These are phyloP conservation scores for Camellia lanceoleosa DNA, from an alignment of 148 eudicot species.

Conservation along the genomic window DNA sequence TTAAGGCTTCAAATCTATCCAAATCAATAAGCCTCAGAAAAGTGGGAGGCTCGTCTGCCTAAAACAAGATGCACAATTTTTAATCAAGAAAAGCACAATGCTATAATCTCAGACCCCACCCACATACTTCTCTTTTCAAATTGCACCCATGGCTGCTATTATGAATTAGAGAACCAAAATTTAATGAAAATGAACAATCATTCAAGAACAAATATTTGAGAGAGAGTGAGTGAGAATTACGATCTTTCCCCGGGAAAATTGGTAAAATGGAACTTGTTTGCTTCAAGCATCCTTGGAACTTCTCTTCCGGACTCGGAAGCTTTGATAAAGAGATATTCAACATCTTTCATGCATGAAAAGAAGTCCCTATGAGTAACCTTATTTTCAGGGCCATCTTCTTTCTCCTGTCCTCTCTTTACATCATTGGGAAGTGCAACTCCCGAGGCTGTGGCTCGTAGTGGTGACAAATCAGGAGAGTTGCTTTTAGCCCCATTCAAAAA, in stretches of 20 bases:
- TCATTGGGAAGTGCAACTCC: conserved; percentile 40
- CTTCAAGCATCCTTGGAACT: conserved; percentile 95
- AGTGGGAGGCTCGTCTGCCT: not conserved
- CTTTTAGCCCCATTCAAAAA: conserved; percentile 37
- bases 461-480: conserved; percentile 65
- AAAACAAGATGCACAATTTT: too few relatives aligned
- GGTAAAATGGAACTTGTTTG: conserved; percentile 88
- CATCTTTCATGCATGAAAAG: conserved; percentile 65
- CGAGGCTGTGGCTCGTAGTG: conserved; percentile 51
- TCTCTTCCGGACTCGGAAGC: conserved; percentile 90
- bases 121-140: not conserved
- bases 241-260: conserved; percentile 56
- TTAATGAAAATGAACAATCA: conserved; percentile 2
- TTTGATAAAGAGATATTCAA: conserved; percentile 65
- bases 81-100: conserved; percentile 7
- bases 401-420: conserved; percentile 34
- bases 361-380: conserved; percentile 73
- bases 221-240: conserved; percentile 38
- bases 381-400: conserved; percentile 44
- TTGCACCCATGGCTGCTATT: not conserved
- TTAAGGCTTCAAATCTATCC: not conserved
- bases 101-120: not conserved
- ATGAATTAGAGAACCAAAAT: not conserved
- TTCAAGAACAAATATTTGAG: not conserved
- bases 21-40: not conserved